phyloP scores from a whole-genome alignment of 495 filamentous ascomycete genomes.

The Penicillium paxilli region DNA sequence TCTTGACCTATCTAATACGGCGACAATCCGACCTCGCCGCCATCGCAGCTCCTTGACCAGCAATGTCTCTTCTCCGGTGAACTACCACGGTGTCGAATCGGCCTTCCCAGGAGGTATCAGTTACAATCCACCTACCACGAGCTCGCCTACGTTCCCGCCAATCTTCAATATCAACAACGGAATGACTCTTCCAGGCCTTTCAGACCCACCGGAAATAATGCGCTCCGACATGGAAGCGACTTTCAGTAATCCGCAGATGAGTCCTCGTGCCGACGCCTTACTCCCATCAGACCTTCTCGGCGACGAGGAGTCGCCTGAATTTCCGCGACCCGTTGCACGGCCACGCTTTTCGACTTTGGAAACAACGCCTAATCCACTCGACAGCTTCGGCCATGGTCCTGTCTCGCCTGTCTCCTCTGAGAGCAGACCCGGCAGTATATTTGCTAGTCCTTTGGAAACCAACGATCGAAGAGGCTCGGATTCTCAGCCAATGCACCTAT shows the following conservation, averaged over 20 bases:
- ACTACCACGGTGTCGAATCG: conserved; percentile 40
- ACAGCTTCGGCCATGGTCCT: conserved; percentile 51
- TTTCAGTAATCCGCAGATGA: conserved; percentile 69
- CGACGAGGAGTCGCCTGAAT: conserved; percentile 67
- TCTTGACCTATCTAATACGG: conserved; percentile 38
- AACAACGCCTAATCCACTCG: conserved; percentile 31
- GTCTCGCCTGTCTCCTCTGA: conserved; percentile 71
- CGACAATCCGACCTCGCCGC: conserved; percentile 46
- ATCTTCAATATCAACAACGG: conserved; percentile 64
- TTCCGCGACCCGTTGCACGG: conserved; percentile 41
- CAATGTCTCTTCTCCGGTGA: conserved; percentile 48
- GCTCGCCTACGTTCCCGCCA: conserved; percentile 49
- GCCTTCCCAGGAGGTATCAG: conserved; percentile 38
- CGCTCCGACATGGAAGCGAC: conserved; percentile 47
- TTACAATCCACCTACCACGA: conserved; percentile 46
- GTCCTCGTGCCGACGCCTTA: conserved; percentile 74
- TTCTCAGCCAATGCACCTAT: conserved; percentile 33
- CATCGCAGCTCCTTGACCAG: conserved; percentile 51
- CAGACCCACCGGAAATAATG: conserved; percentile 40
- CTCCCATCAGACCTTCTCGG: conserved; percentile 79
- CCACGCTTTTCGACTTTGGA: conserved; percentile 41
- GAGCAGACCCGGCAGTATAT: conserved; percentile 60
- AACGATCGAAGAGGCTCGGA: conserved; percentile 51
- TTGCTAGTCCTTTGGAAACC: conserved; percentile 68
- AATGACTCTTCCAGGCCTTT: conserved; percentile 41